Base-by-base conservation (phyloP, 306 rosid species). In the Cercis canadensis region DNA sequence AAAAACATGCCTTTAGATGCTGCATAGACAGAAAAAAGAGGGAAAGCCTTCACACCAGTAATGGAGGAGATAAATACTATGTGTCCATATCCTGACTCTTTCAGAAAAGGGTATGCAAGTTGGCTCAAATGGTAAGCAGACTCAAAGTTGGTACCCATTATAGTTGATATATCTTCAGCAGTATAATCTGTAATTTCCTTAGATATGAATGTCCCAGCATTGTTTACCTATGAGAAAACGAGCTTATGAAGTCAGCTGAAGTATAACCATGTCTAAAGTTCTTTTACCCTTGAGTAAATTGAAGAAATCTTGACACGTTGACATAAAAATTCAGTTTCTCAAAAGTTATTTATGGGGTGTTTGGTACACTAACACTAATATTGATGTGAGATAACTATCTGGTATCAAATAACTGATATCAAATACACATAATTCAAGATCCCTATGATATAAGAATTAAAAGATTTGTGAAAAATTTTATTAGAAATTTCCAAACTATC, bases 91-190 rank as follows among this genome's bases (percentile, higher is more conserved):
- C 75, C 84, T 8, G 88, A 83, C 11, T 80, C 79, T 65, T 76
- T 80, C 11, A 86, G 64, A 60, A 86, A 82, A 19, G 86, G 87
- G 40, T 83, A 53, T 29, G 87, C 86, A 8, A 86, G 80, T 76
- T 80, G 90, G 69, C 65, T 67, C 45, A 78, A 34, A 45, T 80
- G 67, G 73, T 47, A 86, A 37, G 40, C 34, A 3, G 84, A 80
- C 32, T 69, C 88, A n/a, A 83, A 67, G 69, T 86, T 86, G 14
- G 73, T 69, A 3, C 57, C 31, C 82, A 75, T 78, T 31, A 81
- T 1, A 13, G 46, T 50, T 44, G 82, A 46, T 39, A 70, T 10
- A 55, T 86, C 86, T 29, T 83, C 80, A 6, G 60, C 69, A 11
- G 77, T 75, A 50, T 49, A 49, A 16, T 83, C 82, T 15, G 11